Base-by-base conservation (phyloP, 306 rosid genomes). In the Cucurbita moschata region DNA sequence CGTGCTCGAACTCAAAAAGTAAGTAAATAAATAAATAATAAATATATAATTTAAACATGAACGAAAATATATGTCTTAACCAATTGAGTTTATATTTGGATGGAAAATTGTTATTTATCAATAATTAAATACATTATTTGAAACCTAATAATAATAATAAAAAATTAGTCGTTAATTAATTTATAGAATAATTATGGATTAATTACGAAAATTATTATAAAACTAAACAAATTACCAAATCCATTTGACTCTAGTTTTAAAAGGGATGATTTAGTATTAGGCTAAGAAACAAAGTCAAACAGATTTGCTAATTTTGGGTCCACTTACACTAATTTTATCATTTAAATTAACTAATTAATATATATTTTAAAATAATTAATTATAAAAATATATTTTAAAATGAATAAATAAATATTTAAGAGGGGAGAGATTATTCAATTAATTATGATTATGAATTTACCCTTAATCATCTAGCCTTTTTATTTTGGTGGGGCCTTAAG, bases 111-210 rank as follows among this genome's bases (percentile, higher is more conserved):
- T 9, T 69, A 49, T 49, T 23, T 23, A 0, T 26, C 19, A 30
- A 65, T 67, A 43, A 67, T 67, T 21, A 21, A 21, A 21, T 21
- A 21, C 21, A 49, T 38, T 30, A 30, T 30, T 30, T 30, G 4
- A 30, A 30, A 69, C 74, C 74, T 69, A 69, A 69, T 49, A 69
- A 69, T 1, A 21, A 21, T 69, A 69, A 69, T 49, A 69, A 69
- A 1, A 26, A 26, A 26, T 1, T 26, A 26, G 26, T 26, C 26
- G 2, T 26, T 61, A 10, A 19, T 15, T 63, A 39, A n/a, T 63
- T 38, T 39, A 63, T 62, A 4, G 5, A 40, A 49, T 39, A 63
- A 39, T 63, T 37, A 35, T 61, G 6, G 14, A 58, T 1, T 59
- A 5, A 4, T 23, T 23, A 2, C 6, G 6, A 13, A 14, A 61